Conservation (phyloP, 1,284 basidiomycete genomes). For the Hypsizygus ulmarius region DNA sequence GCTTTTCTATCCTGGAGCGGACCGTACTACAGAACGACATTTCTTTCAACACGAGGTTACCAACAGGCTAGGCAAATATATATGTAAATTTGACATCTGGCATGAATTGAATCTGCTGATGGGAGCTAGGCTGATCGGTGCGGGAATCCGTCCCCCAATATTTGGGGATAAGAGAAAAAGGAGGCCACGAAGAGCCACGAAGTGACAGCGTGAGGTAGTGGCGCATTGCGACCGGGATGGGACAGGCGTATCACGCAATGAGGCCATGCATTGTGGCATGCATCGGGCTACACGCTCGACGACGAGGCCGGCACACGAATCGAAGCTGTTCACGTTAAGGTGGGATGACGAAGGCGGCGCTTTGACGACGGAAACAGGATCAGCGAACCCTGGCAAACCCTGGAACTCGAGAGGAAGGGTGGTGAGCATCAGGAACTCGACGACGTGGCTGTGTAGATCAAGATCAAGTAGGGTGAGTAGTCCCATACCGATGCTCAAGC, state of each 20-base stretch:
- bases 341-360: background rate
- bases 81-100: background rate
- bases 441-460: conserved; percentile 23
- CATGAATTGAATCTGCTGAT: background rate
- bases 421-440: conserved; percentile 10
- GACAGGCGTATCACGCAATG: background rate
- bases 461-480: conserved; percentile 14
- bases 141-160: background rate
- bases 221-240: background rate
- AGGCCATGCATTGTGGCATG: background rate
- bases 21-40: too few relatives aligned
- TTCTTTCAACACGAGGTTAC: background rate
- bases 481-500: conserved; percentile 10
- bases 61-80: background rate
- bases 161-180: conserved; percentile 2
- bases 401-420: conserved; percentile 9
- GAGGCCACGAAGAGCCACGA: background rate
- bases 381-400: conserved; percentile 20
- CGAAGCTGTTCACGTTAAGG: background rate
- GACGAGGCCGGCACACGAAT: background rate
- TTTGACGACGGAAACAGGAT: conserved; percentile 8
- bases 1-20: background rate
- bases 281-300: background rate
- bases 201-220: conserved; percentile 13
- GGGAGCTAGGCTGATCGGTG: background rate